Evolutionary conservation across 768 basidiomycete genomes (phyloP), one percentile per base, ranked within the genome.

Genomic region (Lactarius akahatsu): DNA sequence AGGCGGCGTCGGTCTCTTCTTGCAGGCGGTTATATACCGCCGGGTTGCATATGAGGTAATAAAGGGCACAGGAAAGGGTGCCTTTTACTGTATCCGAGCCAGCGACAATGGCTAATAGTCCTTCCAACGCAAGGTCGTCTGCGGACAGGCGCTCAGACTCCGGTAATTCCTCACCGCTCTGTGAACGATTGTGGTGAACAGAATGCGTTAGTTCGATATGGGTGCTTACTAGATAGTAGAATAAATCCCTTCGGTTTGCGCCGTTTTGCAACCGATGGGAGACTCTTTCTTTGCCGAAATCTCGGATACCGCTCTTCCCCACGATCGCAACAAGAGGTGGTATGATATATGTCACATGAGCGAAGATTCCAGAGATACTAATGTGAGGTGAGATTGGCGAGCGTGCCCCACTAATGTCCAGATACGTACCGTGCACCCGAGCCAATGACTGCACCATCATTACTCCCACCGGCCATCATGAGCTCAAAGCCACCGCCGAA

Each of bases 31-130:
- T 23, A 34, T 69, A 69, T 23, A n/a, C 64, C 4, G n/a, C 67
- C 3, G 78, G 79, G 59, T 80, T 71, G 57, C 65, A 58, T 34
- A 80, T 23, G 8, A 82, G 73, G 68, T 73, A 77, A 65, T 74
- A 79, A 38, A 80, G 70, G 0, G 79, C 41, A n/a, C 74, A 72
- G 9, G 72, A 66, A 26, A 82, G 69, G 9, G 73, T 73, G 26
- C 74, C 77, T 20, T 78, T 75, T 1, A 78, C 80, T 3, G 81
- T 81, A 62, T 82, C 81, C 0, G 80, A 76, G 15, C 81, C 81
- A 2, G 81, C 81, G 47, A 79, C 62, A 41, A 82, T 78, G 10
- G 77, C 78, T 34, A 82, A 69, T 0, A 36, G 28, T 11, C 64
- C 80, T 67, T 83, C 78, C 43, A 78, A 76, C 5, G 76, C 66